Evolutionary conservation across 2,329 filamentous ascomycete genomes (phyloP).

Genomic region (Trichophyton rubrum): DNA sequence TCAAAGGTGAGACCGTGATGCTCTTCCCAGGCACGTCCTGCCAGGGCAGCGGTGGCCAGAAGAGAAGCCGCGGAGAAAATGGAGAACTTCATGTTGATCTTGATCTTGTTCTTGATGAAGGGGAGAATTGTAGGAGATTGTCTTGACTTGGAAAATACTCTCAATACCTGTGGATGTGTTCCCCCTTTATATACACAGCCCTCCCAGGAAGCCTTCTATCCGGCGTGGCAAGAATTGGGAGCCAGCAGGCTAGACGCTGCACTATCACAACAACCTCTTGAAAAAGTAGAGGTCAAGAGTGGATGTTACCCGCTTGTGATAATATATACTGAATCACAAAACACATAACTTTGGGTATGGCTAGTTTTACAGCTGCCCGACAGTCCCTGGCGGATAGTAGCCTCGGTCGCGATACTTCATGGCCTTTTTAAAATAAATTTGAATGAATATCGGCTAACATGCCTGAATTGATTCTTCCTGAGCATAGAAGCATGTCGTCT

Average conservation of each 20-base stretch:
- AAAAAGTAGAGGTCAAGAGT: neutral
- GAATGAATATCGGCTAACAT: too few relatives aligned
- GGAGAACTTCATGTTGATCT: neutral
- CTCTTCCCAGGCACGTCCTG: constrained; percentile 5
- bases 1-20: constrained; percentile 6
- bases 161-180: too few relatives aligned
- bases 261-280: neutral
- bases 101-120: neutral
- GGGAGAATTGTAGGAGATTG: neutral
- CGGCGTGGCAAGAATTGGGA: neutral
- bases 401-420: too few relatives aligned
- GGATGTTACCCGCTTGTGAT: neutral
- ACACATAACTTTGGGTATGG: neutral
- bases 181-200: neutral
- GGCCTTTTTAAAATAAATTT: too few relatives aligned
- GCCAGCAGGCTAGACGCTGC: too few relatives aligned
- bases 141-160: too few relatives aligned
- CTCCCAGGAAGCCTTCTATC: neutral
- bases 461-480: too few relatives aligned
- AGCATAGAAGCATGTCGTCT: too few relatives aligned
- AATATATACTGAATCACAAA: neutral
- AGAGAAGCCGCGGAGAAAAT: neutral
- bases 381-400: too few relatives aligned
- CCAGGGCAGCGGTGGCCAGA: neutral
- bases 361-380: neutral